phyloP scores from a whole-genome alignment of 176 grass and related monocot genomes.

The Aegilops umbellulata region DNA sequence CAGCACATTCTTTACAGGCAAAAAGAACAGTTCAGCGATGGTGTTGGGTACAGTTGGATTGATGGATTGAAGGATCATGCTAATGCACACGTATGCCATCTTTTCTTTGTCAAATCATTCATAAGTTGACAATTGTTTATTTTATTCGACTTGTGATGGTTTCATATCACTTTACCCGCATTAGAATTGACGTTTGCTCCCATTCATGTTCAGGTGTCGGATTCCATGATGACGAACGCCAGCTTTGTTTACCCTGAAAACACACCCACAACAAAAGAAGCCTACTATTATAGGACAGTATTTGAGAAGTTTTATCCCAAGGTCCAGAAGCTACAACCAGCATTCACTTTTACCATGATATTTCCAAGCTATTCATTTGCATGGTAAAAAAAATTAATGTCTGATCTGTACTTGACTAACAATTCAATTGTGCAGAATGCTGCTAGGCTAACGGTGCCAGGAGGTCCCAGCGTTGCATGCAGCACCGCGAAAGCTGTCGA shows the following conservation, averaged over 20 bases:
- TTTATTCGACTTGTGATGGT: neutral
- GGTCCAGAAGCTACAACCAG: constrained; percentile 38
- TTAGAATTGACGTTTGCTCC: neutral
- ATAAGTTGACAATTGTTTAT: neutral
- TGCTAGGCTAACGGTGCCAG: constrained; percentile 90
- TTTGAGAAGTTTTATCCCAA: constrained; percentile 91
- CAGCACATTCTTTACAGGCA: constrained; percentile 98
- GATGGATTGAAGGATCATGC: constrained; percentile 93
- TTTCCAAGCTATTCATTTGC: neutral
- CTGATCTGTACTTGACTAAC: too few species aligned
- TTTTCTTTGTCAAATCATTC: constrained; percentile 15
- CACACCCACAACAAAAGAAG: constrained; percentile 93
- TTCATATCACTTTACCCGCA: neutral
- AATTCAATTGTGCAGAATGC: constrained; percentile 63
- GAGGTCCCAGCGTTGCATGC: constrained; percentile 91
- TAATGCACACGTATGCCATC: constrained; percentile 57
- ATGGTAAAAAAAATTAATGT: neutral
- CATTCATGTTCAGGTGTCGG: constrained; percentile 60
- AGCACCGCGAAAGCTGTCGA: constrained; percentile 94
- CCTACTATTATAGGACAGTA: constrained; percentile 73
- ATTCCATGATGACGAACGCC: constrained; percentile 82
- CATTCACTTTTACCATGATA: neutral
- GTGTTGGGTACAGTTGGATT: constrained; percentile 95
- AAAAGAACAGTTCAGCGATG: constrained; percentile 99
- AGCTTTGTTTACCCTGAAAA: constrained; percentile 92